These are phyloP conservation scores for Erucastrum elatum DNA, from an alignment of 345 rosid species.

Conservation along the genomic window DNA sequence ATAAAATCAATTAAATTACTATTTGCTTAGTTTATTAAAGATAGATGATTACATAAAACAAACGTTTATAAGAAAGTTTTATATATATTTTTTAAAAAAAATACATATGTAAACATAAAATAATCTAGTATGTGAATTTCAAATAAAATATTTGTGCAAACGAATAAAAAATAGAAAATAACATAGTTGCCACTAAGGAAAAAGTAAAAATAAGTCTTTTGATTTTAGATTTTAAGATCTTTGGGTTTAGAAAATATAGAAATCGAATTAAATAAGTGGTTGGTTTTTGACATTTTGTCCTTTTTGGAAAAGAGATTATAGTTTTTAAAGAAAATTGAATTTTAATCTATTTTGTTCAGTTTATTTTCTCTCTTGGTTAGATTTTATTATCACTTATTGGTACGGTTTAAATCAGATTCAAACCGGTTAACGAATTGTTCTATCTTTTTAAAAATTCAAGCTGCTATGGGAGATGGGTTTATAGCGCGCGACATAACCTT, in stretches of 20 bases:
- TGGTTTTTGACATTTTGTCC: neutral
- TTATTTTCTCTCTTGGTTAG: neutral
- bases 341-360: neutral
- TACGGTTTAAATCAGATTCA: neutral
- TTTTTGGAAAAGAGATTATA: neutral
- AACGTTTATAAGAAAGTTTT: too few relatives aligned
- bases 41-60: too few relatives aligned
- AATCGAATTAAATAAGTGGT: neutral
- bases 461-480: conserved; percentile 56
- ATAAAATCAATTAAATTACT: neutral
- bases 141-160: too few relatives aligned
- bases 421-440: neutral
- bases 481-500: conserved; percentile 63
- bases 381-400: neutral
- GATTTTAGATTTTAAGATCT: neutral
- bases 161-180: too few relatives aligned
- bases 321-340: neutral
- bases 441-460: conserved; percentile 18
- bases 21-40: neutral
- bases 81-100: too few relatives aligned
- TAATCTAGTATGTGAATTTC: too few relatives aligned
- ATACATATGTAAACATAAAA: too few relatives aligned
- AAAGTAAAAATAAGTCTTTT: neutral
- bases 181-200: too few relatives aligned
- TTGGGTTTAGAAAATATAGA: neutral